Base-by-base conservation (phyloP, 2,329 filamentous ascomycete species). In the Botrytis paeoniae region DNA sequence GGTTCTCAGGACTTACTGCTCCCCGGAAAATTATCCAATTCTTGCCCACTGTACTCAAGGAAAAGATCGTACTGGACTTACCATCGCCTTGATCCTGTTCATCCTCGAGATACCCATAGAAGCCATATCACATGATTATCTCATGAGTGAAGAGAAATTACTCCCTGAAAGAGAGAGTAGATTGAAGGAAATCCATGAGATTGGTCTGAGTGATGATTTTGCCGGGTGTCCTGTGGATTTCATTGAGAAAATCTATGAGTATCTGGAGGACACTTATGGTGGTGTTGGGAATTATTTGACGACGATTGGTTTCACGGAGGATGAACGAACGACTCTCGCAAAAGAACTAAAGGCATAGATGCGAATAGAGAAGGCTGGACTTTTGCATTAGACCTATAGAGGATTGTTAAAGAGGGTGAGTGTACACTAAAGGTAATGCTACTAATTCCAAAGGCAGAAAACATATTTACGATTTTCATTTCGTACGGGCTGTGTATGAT, bases 41-140 rank as follows among this genome's bases (percentile, higher is more conserved):
- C 80, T 97, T 12, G 83, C 96, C 3, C 93, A 97, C 81, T 97
- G 94, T 81, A 96, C 94, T 0, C 93, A 97, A 79, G 94, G 94
- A 73, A 97, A 97, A 80, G 94, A 97, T 79, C 88, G 94, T 3
- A 94, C 89, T 1, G 94, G 94, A 0, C 83, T 97, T 20, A 85
- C 93, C 18, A 85, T 93, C 8, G 84, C 92, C 59, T 83, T 97
- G 6, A 82, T 92, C 0, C 83, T 97, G 32, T 85, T 95, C 78
- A 83, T 92, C 18, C 84, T 92, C 5, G 83, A 82, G 12, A 82
- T 92, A 1, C 87, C 89, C 0, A 73, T 84, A 1, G 80, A 85
- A 0, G 91, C 89, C 3, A 89, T 97, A 60, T 84, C 88, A 71
- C 80, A 90, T 75, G 94, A 97, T 82, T 97, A 97, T 81, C 81